These are phyloP conservation scores for Aspergillus novoparasiticus DNA, from an alignment of 2,329 filamentous ascomycete genomes.

Conservation along the genomic window DNA sequence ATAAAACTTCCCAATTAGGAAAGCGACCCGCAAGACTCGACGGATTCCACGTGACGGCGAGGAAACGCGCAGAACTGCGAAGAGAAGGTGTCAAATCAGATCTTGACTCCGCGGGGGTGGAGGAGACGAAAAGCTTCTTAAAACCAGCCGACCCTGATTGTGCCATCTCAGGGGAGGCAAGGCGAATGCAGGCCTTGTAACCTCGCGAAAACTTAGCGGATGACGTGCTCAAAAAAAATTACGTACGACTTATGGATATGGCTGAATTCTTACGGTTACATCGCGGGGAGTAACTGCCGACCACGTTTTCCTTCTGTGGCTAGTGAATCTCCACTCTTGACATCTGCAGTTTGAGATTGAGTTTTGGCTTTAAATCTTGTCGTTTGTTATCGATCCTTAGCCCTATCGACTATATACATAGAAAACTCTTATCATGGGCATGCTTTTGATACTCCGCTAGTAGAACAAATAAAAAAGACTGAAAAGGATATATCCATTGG, in stretches of 20 bases:
- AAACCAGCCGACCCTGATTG: neutral
- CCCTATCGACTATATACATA: slow-evolving; percentile 10
- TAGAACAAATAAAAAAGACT: slow-evolving; percentile 17
- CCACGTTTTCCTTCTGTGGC: neutral
- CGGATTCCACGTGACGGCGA: neutral
- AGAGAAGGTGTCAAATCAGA: neutral
- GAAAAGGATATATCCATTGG: slow-evolving; percentile 17
- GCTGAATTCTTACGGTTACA: neutral
- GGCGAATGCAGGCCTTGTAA: neutral
- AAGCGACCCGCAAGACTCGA: neutral
- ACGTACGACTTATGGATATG: slow-evolving; percentile 15
- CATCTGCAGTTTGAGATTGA: neutral
- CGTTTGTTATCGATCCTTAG: neutral
- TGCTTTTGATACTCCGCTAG: slow-evolving; percentile 32
- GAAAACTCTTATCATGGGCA: slow-evolving; percentile 18
- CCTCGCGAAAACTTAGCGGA: slow-evolving; percentile 15
- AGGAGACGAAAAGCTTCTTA: neutral
- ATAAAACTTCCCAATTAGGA: slow-evolving; percentile 4
- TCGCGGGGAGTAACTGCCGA: slow-evolving; percentile 5
- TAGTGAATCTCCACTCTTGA: slow-evolving; percentile 3
- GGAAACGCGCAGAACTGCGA: neutral
- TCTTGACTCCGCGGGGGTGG: neutral
- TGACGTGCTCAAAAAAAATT: slow-evolving; percentile 29
- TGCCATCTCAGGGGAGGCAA: neutral
- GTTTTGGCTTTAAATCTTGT: neutral